phyloP scores from a whole-genome alignment of 768 basidiomycete genomes.

The Tylopilus cervinicoccineus region DNA sequence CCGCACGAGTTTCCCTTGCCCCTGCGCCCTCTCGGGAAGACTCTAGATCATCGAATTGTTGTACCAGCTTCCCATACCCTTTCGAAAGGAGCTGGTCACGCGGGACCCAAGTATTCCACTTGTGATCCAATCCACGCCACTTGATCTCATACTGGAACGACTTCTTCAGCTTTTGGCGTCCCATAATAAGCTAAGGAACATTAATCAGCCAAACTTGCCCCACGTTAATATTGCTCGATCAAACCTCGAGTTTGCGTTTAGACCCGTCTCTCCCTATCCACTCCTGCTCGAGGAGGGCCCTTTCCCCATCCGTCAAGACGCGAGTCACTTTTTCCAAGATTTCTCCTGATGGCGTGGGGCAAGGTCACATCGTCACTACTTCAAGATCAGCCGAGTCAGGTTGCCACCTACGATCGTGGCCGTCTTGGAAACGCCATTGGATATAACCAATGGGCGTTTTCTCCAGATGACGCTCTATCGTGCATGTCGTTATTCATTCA shows the following conservation, averaged over 20 bases:
- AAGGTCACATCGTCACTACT: slow-evolving; percentile 7
- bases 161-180: slow-evolving; percentile 97
- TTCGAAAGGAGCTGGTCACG: slow-evolving; percentile 83
- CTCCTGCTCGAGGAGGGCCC: slow-evolving; percentile 70
- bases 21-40: slow-evolving; percentile 95
- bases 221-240: slow-evolving; percentile 20
- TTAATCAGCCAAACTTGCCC: slow-evolving; percentile 13
- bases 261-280: slow-evolving; percentile 91
- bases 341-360: slow-evolving; percentile 56
- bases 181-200: slow-evolving; percentile 66
- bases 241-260: slow-evolving; percentile 85
- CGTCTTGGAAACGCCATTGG: slow-evolving; percentile 99
- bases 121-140: slow-evolving; percentile 80
- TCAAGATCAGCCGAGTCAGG: slow-evolving; percentile 7
- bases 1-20: slow-evolving; percentile 75
- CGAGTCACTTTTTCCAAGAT: slow-evolving; percentile 89
- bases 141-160: slow-evolving; percentile 91
- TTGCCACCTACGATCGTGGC: slow-evolving; percentile 78
- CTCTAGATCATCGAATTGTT: slow-evolving; percentile 96
- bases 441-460: slow-evolving; percentile 97
- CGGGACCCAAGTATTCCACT: slow-evolving; percentile 87
- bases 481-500: slow-evolving; percentile 21
- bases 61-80: slow-evolving; percentile 85
- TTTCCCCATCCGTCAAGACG: slow-evolving; percentile 84
- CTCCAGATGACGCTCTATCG: slow-evolving; percentile 82